Base-by-base conservation (phyloP, 1,284 basidiomycete species). In the Ceratobasidium sp. region DNA sequence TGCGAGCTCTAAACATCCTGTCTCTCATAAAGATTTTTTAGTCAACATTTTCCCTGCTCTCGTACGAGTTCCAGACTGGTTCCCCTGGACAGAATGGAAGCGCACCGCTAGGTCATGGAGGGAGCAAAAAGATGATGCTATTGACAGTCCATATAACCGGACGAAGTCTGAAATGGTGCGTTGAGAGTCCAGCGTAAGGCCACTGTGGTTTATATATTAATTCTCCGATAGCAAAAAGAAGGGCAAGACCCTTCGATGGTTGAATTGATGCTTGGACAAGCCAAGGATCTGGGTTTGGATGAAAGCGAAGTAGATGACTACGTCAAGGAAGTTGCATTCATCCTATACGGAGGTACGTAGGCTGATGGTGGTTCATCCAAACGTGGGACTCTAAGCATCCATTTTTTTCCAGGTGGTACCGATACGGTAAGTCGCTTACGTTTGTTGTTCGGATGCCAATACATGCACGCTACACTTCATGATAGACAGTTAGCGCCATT, bases 201-300 rank as follows among this genome's bases (percentile, higher is more conserved):
- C 48, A 50, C n/a, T n/a, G n/a, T 50, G n/a, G 26, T 33, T 15
- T 64, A 20, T 17, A 1, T 33, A 33, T 33, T 33, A 33, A 1
- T 33, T 33, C 33, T 4, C 33, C 33, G 5, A 42, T 28, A 38
- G 9, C 44, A 17, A 66, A 62, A 48, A 28, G 1, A 17, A 38
- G 10, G 62, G 52, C 17, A 66, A 17, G 54, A 77, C 17, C 38
- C 13, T 15, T 77, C 74, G 12, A 59, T 76, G n/a, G 44, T 76
- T 23, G 50, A 64, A 26, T 57, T 52, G 3, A 26, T 54, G 9
- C 28, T 57, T 2, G n/a, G 56, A 6, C 62, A 76, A 20, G 50
- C 23, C 17, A 13, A 59, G 28, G 15, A 76, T 15, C 26, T 44
- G 50, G 74, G 74, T 10, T 33, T 15, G 20, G 44, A 52, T 54